Percentiles rank a stretch among this genome's conserved stretches.
Conservation (phyloP, 2,329 filamentous ascomycete species). For the Pyrenophora graminea region DNA sequence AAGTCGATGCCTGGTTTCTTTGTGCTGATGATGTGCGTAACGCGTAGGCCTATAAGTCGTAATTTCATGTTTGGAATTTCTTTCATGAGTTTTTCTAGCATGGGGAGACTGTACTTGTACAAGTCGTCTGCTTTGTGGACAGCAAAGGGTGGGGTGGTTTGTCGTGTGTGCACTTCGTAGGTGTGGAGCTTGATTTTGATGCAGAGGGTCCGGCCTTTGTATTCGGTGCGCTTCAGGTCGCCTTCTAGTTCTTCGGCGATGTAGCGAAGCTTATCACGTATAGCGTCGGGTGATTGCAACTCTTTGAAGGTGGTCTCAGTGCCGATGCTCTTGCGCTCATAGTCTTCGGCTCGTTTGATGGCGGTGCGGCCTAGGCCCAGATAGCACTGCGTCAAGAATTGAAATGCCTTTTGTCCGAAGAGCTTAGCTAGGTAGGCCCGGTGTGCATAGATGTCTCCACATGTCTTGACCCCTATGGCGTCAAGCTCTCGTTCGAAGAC, state of each 20-base stretch:
- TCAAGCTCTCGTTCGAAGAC: slow-evolving; percentile 90
- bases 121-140: slow-evolving; percentile 77
- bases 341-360: slow-evolving; percentile 84
- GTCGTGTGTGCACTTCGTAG: slow-evolving; percentile 86
- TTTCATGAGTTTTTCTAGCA: slow-evolving; percentile 80
- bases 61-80: slow-evolving; percentile 80
- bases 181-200: slow-evolving; percentile 94
- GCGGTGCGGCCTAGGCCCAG: slow-evolving; percentile 84
- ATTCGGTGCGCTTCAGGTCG: slow-evolving; percentile 76
- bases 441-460: slow-evolving; percentile 81
- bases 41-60: slow-evolving; percentile 84
- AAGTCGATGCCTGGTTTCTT: slow-evolving; percentile 82
- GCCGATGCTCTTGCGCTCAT: slow-evolving; percentile 90
- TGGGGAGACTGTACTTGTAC: slow-evolving; percentile 78
- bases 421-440: slow-evolving; percentile 74
- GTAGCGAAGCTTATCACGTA: slow-evolving; percentile 77
- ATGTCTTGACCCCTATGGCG: slow-evolving; percentile 84
- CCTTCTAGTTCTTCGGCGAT: slow-evolving; percentile 86
- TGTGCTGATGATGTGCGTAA: slow-evolving; percentile 83
- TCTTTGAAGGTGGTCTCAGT: slow-evolving; percentile 92
- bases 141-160: slow-evolving; percentile 73
- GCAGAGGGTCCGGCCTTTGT: slow-evolving; percentile 87
- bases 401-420: slow-evolving; percentile 89
- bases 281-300: slow-evolving; percentile 67
- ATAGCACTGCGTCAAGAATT: slow-evolving; percentile 82